phyloP scores from a whole-genome alignment of 176 grass and related monocot genomes.

The Poa pratensis region DNA sequence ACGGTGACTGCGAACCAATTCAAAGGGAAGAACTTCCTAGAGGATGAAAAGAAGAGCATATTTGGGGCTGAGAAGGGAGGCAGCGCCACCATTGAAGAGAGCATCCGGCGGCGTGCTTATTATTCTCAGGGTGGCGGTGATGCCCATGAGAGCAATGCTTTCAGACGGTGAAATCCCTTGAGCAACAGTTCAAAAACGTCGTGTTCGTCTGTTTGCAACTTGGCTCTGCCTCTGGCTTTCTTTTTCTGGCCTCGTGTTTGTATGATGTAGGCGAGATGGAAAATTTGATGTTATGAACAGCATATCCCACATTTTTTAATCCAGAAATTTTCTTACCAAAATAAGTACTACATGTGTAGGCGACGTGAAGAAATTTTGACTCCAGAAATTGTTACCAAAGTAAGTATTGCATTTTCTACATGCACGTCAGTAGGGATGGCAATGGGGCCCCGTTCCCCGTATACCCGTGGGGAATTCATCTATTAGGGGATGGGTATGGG shows the following conservation, averaged over 20 bases:
- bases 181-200: background rate
- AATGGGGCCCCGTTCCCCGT: too few relatives aligned
- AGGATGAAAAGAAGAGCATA: constrained; percentile 85
- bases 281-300: background rate
- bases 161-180: constrained; percentile 61
- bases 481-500: too few relatives aligned
- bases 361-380: too few relatives aligned
- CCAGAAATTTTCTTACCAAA: too few relatives aligned
- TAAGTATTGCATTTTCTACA: background rate
- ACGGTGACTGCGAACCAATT: constrained; percentile 41
- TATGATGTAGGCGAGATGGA: background rate
- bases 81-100: constrained; percentile 90
- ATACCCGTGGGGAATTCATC: too few relatives aligned
- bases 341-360: too few relatives aligned
- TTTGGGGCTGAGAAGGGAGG: constrained; percentile 83
- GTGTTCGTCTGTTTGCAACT: background rate
- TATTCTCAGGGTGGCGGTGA: constrained; percentile 79
- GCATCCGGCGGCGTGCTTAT: constrained; percentile 81
- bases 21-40: constrained; percentile 81
- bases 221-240: background rate
- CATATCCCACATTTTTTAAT: too few relatives aligned
- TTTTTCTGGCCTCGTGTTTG: constrained; percentile 2
- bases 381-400: too few relatives aligned
- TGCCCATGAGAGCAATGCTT: constrained; percentile 82
- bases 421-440: too few relatives aligned